These are phyloP conservation scores for Poteriospumella lacustris DNA, from an alignment of 108 stramenopile species.

Conservation along the genomic window DNA sequence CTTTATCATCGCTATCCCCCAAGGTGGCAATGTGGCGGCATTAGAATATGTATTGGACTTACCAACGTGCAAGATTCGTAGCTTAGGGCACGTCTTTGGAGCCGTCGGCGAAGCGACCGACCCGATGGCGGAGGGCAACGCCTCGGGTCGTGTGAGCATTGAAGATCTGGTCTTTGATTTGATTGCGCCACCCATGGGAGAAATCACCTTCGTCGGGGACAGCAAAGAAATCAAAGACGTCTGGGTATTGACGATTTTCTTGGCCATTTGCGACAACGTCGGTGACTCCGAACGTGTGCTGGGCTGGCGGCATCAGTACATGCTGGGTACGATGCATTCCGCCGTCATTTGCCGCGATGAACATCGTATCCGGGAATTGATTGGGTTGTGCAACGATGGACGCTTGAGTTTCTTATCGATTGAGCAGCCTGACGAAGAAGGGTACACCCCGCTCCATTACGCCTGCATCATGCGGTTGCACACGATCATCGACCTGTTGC, in stretches of 20 bases:
- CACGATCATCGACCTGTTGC: slow-evolving; percentile 5
- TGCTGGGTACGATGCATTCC: slow-evolving; percentile 24
- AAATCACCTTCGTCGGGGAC: not conserved
- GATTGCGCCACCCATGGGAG: not conserved
- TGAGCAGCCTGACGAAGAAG: slow-evolving; percentile 11
- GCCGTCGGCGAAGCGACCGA: not conserved
- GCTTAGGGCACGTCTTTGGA: not conserved
- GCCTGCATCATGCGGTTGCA: slow-evolving; percentile 13
- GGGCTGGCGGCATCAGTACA: slow-evolving; percentile 29
- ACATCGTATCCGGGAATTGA: not conserved
- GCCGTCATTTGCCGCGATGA: slow-evolving; percentile 7
- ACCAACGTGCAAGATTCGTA: slow-evolving; percentile 1
- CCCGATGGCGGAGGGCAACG: not conserved
- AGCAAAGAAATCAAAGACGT: not conserved
- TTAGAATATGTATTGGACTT: slow-evolving; percentile 2
- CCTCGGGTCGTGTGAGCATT: not conserved
- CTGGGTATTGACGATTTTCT: slow-evolving; percentile 15
- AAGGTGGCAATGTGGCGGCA: not conserved
- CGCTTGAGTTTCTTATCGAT: not conserved
- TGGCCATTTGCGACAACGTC: slow-evolving; percentile 5
- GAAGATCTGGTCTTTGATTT: not conserved
- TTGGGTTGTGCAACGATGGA: not conserved
- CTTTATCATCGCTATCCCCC: not conserved
- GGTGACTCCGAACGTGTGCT: slow-evolving; percentile 1
- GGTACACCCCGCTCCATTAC: slow-evolving; percentile 25